A percentile compares a stretch with the other conserved stretches of the same genome.
Conservation (phyloP, 805 yeast species). For the Alloascoidea africana region DNA sequence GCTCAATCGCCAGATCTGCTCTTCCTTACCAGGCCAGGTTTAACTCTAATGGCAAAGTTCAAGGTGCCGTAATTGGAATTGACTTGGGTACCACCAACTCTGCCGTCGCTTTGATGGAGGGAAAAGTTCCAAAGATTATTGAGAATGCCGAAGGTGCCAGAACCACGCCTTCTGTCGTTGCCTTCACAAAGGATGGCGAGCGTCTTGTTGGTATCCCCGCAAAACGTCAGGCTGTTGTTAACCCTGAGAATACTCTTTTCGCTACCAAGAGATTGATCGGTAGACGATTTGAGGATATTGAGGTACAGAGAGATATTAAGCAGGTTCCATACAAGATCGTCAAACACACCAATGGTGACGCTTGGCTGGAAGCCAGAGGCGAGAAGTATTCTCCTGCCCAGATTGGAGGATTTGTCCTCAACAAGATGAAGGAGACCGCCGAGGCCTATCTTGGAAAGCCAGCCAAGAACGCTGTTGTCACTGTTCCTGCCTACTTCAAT, state of each 20-base stretch:
- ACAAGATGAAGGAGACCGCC: slow-evolving; percentile 98
- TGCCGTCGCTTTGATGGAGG: slow-evolving; percentile 78
- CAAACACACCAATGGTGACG: slow-evolving; percentile 87
- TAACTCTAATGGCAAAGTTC: slow-evolving; percentile 34
- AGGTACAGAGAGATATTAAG: slow-evolving; percentile 79
- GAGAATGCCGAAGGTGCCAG: slow-evolving; percentile 69
- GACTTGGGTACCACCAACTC: slow-evolving; percentile 86
- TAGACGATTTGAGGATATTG: slow-evolving; percentile 76
- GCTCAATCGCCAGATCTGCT: too few species aligned
- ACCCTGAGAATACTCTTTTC: slow-evolving; percentile 85
- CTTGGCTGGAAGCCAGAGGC: slow-evolving; percentile 89
- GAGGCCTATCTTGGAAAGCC: slow-evolving; percentile 81
- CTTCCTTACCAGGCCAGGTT: slow-evolving; percentile 20
- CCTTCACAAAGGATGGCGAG: slow-evolving; percentile 85
- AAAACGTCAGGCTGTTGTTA: slow-evolving; percentile 89
- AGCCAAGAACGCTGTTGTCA: slow-evolving; percentile 80
- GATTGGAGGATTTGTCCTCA: slow-evolving; percentile 84
- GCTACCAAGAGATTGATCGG: slow-evolving; percentile 95
- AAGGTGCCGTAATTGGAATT: slow-evolving; percentile 57
- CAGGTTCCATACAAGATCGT: slow-evolving; percentile 86
- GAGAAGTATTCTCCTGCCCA: slow-evolving; percentile 87
- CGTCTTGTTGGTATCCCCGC: slow-evolving; percentile 91
- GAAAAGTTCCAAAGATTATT: slow-evolving; percentile 58
- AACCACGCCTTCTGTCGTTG: slow-evolving; percentile 89
- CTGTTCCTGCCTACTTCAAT: slow-evolving; percentile 84